Evolutionary conservation across 139 green algal genomes (phyloP), one percentile per base, ranked within the genome.

Genomic region (Micromonas pusilla): DNA sequence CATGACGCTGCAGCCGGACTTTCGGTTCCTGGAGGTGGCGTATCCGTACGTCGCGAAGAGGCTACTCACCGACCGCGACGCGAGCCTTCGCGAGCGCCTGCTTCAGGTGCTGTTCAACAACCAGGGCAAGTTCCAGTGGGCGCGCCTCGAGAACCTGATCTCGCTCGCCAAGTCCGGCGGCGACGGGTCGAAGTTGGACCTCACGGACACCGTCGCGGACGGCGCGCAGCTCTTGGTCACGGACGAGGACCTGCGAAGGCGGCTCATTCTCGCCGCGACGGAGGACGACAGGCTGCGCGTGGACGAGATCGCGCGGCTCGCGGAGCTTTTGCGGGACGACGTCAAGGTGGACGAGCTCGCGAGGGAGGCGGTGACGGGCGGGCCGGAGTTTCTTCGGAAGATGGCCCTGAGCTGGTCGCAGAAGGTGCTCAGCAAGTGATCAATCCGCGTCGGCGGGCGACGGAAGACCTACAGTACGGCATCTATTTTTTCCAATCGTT

Each of bases 1-100:
- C 90, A 89, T 99, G 83, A 97, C 90, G 31, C 84, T 99, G 54
- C 79, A 97, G 66, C 94, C 92, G 25, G 78, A 91, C 37, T 99
- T 99, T 87, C 94, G 97, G 83, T 99, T 99, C 82, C 74, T 84
- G 0, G 84, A 88, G 53, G 84, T 90, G 72, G 85, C 90, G 38
- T 91, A 92, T 72, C 89, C 89, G 26, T 97, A 97, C 79, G 85
- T 97, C 2, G 93, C 93, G 3, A 83, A 91, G 32, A 83, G 94
- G 0, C 85, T 99, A 81, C 86, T 99, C 9, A 99, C 95, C 0
- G 95, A 98, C 65, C 88, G 96, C 66, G 93, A 98, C 86, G 94
- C 94, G 0, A 86, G 89, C 1, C 91, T 99, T 57, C 79, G 95
- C 6, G 88, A 93, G n/a, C 85, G 95, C 26, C 91, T 99, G 2